phyloP scores from a whole-genome alignment of 345 rosid genomes.

The Excoecaria cochinchinensis region DNA sequence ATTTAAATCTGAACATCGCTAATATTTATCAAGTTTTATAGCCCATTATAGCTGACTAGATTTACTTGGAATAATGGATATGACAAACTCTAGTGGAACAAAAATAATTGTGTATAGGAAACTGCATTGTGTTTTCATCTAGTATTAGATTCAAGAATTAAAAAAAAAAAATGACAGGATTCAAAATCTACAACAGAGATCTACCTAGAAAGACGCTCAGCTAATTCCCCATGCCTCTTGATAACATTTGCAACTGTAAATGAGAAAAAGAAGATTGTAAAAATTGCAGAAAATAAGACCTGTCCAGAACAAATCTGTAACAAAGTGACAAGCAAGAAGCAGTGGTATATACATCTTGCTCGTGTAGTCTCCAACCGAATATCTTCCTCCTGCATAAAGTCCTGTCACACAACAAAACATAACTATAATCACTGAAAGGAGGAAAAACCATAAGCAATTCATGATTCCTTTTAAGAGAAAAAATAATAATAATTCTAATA shows the following conservation, averaged over 20 bases:
- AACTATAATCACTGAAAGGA: neutral
- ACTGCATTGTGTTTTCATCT: too few species aligned
- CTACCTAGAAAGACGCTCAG: constrained; percentile 81
- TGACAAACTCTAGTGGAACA: neutral
- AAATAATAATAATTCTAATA: neutral
- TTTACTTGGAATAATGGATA: neutral
- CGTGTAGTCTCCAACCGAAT: constrained; percentile 65
- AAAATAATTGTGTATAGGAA: neutral
- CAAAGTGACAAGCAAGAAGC: constrained; percentile 14
- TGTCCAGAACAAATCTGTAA: neutral
- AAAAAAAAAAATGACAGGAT: too few species aligned
- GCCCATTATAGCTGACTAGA: neutral
- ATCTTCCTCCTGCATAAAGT: constrained; percentile 62
- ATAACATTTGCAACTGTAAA: constrained; percentile 73
- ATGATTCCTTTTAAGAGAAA: neutral
- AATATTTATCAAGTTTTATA: neutral
- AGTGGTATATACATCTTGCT: constrained; percentile 55
- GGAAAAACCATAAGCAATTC: neutral
- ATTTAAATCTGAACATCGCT: neutral
- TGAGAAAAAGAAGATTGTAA: constrained; percentile 18
- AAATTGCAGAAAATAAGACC: constrained; percentile 13
- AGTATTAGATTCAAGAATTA: too few species aligned
- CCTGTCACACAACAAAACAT: constrained; percentile 33
- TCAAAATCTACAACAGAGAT: constrained; percentile 3
- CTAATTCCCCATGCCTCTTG: constrained; percentile 74